Evolutionary conservation across 1,139 yeast species (phyloP).

Genomic region (Arxiozyma heterogenica): DNA sequence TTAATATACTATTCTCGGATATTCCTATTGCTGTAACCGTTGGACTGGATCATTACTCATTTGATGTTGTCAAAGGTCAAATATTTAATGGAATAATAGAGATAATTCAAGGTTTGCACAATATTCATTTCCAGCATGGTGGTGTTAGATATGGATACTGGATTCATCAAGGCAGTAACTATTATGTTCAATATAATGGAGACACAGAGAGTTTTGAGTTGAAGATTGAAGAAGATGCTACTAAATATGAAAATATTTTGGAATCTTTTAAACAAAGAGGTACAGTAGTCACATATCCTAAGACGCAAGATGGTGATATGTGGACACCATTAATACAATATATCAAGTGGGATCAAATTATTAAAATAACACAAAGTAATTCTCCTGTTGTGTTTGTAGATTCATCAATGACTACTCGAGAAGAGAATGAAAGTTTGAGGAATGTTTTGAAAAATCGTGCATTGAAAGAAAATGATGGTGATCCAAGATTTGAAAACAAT

Average conservation of each 20-base stretch:
- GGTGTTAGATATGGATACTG: constrained; percentile 27
- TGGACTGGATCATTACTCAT: constrained; percentile 24
- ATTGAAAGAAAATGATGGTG: constrained; percentile 15
- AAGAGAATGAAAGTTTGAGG: constrained; percentile 33
- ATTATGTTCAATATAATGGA: constrained; percentile 13
- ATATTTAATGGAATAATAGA: constrained; percentile 23
- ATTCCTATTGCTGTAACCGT: constrained; percentile 14
- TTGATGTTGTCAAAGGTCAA: constrained; percentile 17
- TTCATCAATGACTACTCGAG: constrained; percentile 34
- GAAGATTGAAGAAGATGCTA: constrained; percentile 9
- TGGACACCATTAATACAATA: constrained; percentile 18
- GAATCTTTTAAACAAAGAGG: constrained; percentile 7
- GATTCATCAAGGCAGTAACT: constrained; percentile 13
- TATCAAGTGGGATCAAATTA: constrained; percentile 12
- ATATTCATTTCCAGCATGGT: constrained; percentile 22
- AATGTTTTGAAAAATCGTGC: constrained; percentile 24
- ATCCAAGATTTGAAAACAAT: neutral
- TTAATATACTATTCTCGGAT: constrained; percentile 10
- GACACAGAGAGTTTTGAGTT: constrained; percentile 13
- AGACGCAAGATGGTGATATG: constrained; percentile 14
- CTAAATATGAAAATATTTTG: constrained; percentile 10
- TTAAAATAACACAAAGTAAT: neutral
- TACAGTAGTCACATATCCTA: constrained; percentile 19
- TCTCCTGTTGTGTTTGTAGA: constrained; percentile 18
- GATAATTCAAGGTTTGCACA: constrained; percentile 20